Base-by-base conservation (phyloP, 2,329 filamentous ascomycete species). In the Ophiosphaerella korrae region DNA sequence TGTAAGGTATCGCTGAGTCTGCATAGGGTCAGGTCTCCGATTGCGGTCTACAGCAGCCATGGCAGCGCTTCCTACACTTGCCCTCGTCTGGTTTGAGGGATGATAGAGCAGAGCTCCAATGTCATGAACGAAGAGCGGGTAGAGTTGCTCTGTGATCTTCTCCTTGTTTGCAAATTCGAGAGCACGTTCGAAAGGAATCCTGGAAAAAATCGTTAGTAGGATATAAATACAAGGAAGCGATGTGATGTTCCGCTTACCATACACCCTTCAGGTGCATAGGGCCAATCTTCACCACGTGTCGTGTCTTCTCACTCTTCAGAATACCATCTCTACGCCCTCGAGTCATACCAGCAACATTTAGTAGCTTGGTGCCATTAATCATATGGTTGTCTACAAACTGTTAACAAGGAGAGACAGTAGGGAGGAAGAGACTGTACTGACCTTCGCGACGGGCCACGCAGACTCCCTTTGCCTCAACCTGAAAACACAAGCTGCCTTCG, bases 111-210 rank as follows among this genome's bases (percentile, higher is more conserved):
- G 81, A 50, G 91, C 89, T 53, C 91, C 91, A 71, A 97, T 97
- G 76, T 97, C 96, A 76, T 97, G 92, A 34, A 97, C 94, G 73
- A 99, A 99, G 42, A 99, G 81, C 45, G 94, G 94, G 74, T 97
- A 99, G 47, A 97, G 79, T 41, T 92, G 80, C 76, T 97, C 93
- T 0, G 94, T 97, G 58, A 97, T 99, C 78, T 97, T 97, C 76
- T 99, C 94, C 82, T 97, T 97, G 80, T 99, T 99, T 60, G 94
- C 94, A 72, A 99, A 97, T 67, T 97, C 94, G 46, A 99, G 79
- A n/a, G 94, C 94, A 60, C 94, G 88, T 64, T 97, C 94, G 66
- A 96, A 97, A 2, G 94, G 94, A 67, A 99, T 99, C 92, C 92
- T 97, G 63, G 14, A 8, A 5, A 7, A 8, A 5, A 7, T 7